These are phyloP conservation scores for Kwoniella sp. DNA, from an alignment of 768 basidiomycete genomes.

Conservation along the genomic window DNA sequence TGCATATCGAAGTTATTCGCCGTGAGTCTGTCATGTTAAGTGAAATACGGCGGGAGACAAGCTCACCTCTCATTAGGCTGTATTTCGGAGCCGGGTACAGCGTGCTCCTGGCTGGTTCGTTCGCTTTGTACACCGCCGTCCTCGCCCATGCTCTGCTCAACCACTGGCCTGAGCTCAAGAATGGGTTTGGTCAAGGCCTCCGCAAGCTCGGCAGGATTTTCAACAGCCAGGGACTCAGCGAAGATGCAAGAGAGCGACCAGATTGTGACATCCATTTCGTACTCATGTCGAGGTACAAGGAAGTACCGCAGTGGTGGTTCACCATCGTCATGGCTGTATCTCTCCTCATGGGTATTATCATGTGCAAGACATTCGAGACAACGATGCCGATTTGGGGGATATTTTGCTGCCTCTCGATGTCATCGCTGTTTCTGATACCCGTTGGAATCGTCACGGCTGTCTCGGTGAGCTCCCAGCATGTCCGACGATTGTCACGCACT, in stretches of 20 bases:
- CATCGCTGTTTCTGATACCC: slow-evolving; percentile 62
- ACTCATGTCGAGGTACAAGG: slow-evolving; percentile 60
- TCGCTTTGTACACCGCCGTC: slow-evolving; percentile 16
- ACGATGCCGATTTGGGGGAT: slow-evolving; percentile 71
- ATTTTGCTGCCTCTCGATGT: slow-evolving; percentile 59
- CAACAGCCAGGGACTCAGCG: not conserved
- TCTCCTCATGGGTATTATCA: slow-evolving; percentile 60
- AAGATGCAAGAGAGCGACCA: not conserved
- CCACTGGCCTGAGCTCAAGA: slow-evolving; percentile 11
- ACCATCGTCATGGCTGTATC: slow-evolving; percentile 59
- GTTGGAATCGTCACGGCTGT: slow-evolving; percentile 79
- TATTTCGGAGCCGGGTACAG: slow-evolving; percentile 20
- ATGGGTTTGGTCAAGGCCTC: slow-evolving; percentile 1
- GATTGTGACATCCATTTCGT: slow-evolving; percentile 28
- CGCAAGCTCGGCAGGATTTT: not conserved
- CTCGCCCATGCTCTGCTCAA: slow-evolving; percentile 13
- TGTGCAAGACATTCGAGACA: slow-evolving; percentile 55
- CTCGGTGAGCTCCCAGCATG: slow-evolving; percentile 48
- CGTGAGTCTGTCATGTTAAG: slow-evolving; percentile 5
- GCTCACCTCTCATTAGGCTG: no score
- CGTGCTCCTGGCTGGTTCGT: slow-evolving; percentile 6
- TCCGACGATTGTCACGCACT: no score
- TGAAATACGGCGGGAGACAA: no score
- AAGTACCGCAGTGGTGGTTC: slow-evolving; percentile 67
- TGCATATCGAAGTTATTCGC: slow-evolving; percentile 58